Evolutionary conservation across 371 early-diverging fungal species (phyloP).

Genomic region (Apophysomyces elegans): DNA sequence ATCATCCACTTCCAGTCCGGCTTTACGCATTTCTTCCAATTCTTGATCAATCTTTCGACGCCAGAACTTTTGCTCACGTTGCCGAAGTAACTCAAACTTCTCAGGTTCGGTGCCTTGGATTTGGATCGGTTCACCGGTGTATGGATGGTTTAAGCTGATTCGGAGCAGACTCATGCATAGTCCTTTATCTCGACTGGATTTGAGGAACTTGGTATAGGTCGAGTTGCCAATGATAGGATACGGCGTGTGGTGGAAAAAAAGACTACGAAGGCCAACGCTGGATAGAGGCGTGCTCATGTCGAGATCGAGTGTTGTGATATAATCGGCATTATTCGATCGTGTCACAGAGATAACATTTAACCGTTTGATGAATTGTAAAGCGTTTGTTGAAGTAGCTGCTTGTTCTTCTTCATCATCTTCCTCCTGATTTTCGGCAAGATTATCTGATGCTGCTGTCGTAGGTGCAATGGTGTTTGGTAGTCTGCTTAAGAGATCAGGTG

Average conservation of each 20-base stretch:
- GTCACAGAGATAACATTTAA: constrained; percentile 36
- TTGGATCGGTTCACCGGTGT: constrained; percentile 15
- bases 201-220: constrained; percentile 54
- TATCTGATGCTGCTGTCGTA: neutral
- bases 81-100: constrained; percentile 56
- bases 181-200: constrained; percentile 69
- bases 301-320: constrained; percentile 47
- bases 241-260: constrained; percentile 39
- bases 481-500: constrained; percentile 17
- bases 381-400: constrained; percentile 13
- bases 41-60: constrained; percentile 50
- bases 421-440: constrained; percentile 11
- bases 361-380: constrained; percentile 18
- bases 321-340: constrained; percentile 53
- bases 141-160: constrained; percentile 53
- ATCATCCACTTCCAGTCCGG: constrained; percentile 28
- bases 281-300: constrained; percentile 37
- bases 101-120: constrained; percentile 42
- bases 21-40: constrained; percentile 48
- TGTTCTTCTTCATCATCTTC: constrained; percentile 26
- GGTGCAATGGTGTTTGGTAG: constrained; percentile 14
- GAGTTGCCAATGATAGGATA: constrained; percentile 72
- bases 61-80: constrained; percentile 65
- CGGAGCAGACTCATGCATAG: constrained; percentile 53
- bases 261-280: constrained; percentile 43